phyloP scores from a whole-genome alignment of 345 rosid genomes.

The Populus deltoides region DNA sequence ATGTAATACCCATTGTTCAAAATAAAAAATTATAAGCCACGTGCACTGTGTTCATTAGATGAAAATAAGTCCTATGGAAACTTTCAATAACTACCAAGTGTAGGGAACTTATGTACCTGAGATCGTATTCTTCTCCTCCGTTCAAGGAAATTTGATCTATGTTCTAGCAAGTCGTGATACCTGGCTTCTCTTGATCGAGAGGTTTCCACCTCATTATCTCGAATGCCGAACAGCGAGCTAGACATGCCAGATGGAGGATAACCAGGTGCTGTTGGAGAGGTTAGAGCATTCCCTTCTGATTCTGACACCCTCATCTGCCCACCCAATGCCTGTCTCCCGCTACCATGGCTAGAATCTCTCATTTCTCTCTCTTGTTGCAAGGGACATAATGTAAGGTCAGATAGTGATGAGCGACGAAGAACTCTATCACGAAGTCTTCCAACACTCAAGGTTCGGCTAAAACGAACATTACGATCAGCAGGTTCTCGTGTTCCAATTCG shows the following conservation, averaged over 20 bases:
- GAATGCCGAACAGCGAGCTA: constrained; percentile 49
- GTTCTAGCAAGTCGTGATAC: constrained; percentile 77
- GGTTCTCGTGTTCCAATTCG: constrained; percentile 58
- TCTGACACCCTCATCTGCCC: constrained; percentile 33
- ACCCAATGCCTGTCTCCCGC: constrained; percentile 33
- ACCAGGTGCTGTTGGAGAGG: constrained; percentile 38
- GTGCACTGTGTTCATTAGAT: background rate
- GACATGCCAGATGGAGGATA: constrained; percentile 46
- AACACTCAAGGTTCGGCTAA: constrained; percentile 90
- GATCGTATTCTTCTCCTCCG: constrained; percentile 91
- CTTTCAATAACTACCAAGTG: background rate
- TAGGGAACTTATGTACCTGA: constrained; percentile 60
- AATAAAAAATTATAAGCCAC: constrained; percentile 2
- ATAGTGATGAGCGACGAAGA: constrained; percentile 67
- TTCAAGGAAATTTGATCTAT: constrained; percentile 87
- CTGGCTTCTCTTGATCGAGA: constrained; percentile 72
- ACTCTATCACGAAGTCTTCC: constrained; percentile 98
- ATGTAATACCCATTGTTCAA: background rate
- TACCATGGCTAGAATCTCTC: constrained; percentile 41
- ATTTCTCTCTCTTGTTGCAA: constrained; percentile 47
- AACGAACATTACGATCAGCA: constrained; percentile 73
- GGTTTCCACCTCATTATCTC: constrained; percentile 54
- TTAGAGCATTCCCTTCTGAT: constrained; percentile 31
- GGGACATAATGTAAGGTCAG: constrained; percentile 58
- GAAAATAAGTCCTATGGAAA: background rate